Conservation (phyloP, 306 rosid species). For the Prosopis cineraria region DNA sequence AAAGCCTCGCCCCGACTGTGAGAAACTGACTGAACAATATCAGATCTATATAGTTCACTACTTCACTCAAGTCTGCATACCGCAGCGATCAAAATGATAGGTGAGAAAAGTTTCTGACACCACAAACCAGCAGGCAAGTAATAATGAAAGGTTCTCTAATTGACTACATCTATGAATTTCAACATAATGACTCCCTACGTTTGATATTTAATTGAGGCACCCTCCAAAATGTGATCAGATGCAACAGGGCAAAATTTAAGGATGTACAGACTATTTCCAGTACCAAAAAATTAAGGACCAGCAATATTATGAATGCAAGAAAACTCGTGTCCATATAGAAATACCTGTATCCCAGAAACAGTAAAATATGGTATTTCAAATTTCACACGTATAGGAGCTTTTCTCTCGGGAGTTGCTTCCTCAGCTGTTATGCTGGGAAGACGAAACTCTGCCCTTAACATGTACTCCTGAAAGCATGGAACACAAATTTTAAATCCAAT, state of each 20-base stretch:
- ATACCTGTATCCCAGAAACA: conserved; percentile 96
- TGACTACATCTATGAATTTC: neutral
- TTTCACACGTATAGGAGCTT: conserved; percentile 95
- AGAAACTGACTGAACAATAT: conserved; percentile 11
- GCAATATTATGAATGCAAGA: conserved; percentile 7
- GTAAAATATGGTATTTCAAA: conserved; percentile 99
- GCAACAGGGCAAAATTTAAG: neutral
- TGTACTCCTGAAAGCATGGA: conserved; percentile 71
- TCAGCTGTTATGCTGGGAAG: conserved; percentile 90
- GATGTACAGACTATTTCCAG: neutral
- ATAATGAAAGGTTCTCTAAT: neutral
- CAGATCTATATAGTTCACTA: neutral
- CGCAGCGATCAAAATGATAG: conserved; percentile 14
- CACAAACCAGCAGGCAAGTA: conserved; percentile 18
- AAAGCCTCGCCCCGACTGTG: conserved; percentile 5
- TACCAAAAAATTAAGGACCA: neutral
- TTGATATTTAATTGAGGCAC: neutral
- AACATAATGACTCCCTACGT: neutral
- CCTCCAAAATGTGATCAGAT: neutral
- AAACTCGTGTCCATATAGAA: neutral
- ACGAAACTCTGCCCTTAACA: conserved; percentile 94
- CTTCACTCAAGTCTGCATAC: neutral
- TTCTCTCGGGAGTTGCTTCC: conserved; percentile 91
- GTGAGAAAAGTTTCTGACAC: neutral
- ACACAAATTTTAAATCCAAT: conserved; percentile 22